Evolutionary conservation across 2,329 filamentous ascomycete species (phyloP), one percentile per base, ranked within the genome.

Genomic region (Epichloe typhina): DNA sequence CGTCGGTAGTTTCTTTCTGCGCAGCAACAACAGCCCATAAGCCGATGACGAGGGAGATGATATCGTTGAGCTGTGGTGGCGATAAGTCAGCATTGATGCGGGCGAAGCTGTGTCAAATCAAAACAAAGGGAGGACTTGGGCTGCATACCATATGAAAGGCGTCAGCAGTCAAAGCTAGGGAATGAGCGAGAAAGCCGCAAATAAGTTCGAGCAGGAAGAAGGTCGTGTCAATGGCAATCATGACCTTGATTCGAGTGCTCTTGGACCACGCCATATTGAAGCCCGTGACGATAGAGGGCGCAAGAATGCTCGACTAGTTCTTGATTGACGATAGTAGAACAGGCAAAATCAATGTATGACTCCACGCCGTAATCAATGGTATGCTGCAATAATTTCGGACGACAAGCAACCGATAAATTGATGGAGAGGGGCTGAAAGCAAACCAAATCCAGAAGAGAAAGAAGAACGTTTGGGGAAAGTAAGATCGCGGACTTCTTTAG

Each of bases 21-120:
- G 90, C 88, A 47, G 94, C 86, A 55, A 84, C 87, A 50, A 98
- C 93, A 49, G 93, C 93, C 91, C 93, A 98, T 40, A 97, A 70
- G 56, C 93, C 93, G 55, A 98, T 91, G 51, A 84, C 78, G 13
- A 98, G 74, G 1, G 93, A 97, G 54, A 98, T 84, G 59, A 98
- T 93, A 79, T 98, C 93, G 73, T 98, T 98, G 54, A 98, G 76
- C 86, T 89, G 54, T 33, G 36, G 21, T 33, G 36, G 21, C 19
- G 21, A 47, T n/a, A n/a, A 33, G 42, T 46, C 26, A 44, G 56
- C 37, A 46, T 41, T 48, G 33, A 19, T 44, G 4, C 11, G 13
- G 13, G 23, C 7, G 17, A 36, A 46, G 17, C 21, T 26, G n/a
- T 13, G 36, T 42, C 37, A 19, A 19, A 35, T 21, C n/a, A 41